Conservation (phyloP, 1,139 yeast genomes). For the Debaryomyces nepalensis region DNA sequence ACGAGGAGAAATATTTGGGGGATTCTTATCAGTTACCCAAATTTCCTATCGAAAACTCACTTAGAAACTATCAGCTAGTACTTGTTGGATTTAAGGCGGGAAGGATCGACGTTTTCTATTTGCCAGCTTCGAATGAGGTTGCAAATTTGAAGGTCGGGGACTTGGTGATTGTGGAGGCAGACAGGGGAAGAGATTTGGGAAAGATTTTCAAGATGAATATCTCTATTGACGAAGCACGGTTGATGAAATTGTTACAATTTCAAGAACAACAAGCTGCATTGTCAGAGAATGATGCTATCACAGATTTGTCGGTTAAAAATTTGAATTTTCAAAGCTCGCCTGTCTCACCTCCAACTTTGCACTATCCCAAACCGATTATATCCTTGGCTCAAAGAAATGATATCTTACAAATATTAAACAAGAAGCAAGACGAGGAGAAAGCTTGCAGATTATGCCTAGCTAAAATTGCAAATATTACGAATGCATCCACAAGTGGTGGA, state of each 20-base stretch:
- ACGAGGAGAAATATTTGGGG: constrained; percentile 34
- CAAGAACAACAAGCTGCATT: constrained; percentile 64
- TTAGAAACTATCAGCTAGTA: constrained; percentile 47
- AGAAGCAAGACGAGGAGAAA: constrained; percentile 71
- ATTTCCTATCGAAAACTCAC: constrained; percentile 43
- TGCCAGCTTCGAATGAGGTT: constrained; percentile 46
- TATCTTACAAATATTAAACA: constrained; percentile 59
- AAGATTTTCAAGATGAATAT: constrained; percentile 70
- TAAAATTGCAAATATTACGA: constrained; percentile 53
- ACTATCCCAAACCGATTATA: constrained; percentile 75
- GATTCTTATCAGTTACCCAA: constrained; percentile 46
- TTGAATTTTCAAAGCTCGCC: constrained; percentile 21
- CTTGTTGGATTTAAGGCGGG: constrained; percentile 88
- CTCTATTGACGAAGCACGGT: constrained; percentile 64
- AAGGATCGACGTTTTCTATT: constrained; percentile 79
- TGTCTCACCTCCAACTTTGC: constrained; percentile 47
- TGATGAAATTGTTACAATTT: constrained; percentile 56
- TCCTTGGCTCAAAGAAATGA: constrained; percentile 70
- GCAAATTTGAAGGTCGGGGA: constrained; percentile 57
- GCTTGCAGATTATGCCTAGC: constrained; percentile 67
- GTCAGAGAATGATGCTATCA: constrained; percentile 27
- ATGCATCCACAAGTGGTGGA: constrained; percentile 8
- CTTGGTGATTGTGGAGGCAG: constrained; percentile 95
- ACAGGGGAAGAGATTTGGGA: constrained; percentile 91
- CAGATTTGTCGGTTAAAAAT: constrained; percentile 31